Conservation (phyloP, 441 rosid genomes). For the Pelargonium australe region DNA sequence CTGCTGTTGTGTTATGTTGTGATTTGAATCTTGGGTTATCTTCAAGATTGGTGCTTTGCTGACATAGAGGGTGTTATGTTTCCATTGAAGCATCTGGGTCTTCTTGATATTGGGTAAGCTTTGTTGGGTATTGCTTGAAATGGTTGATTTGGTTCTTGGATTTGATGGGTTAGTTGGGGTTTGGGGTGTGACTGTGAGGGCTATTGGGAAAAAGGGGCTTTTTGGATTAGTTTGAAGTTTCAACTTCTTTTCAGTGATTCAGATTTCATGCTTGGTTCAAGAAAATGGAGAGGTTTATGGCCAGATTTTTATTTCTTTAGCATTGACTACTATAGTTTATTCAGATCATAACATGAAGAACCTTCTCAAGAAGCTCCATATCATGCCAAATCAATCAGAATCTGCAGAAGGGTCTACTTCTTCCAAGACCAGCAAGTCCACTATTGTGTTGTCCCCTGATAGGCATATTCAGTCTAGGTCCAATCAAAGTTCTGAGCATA, state of each 20-base stretch:
- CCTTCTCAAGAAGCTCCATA: slow-evolving; percentile 76
- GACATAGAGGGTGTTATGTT: slow-evolving; percentile 24
- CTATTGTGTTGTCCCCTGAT: slow-evolving; percentile 33
- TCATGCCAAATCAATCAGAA: slow-evolving; percentile 59
- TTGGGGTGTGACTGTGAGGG: slow-evolving; percentile 18
- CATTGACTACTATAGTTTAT: slow-evolving; percentile 30
- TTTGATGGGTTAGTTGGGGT: slow-evolving; percentile 28
- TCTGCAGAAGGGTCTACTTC: slow-evolving; percentile 58
- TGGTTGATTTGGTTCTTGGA: slow-evolving; percentile 31
- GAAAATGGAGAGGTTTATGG: slow-evolving; percentile 67
- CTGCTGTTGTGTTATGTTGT: neutral
- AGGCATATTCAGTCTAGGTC: slow-evolving; percentile 32
- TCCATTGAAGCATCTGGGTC: slow-evolving; percentile 39
- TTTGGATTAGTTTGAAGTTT: slow-evolving; percentile 21
- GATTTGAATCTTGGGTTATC: slow-evolving; percentile 12
- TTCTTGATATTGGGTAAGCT: slow-evolving; percentile 28
- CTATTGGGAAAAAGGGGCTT: slow-evolving; percentile 12
- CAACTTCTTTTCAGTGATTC: slow-evolving; percentile 15
- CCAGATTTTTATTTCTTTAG: slow-evolving; percentile 49
- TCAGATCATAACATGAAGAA: slow-evolving; percentile 64
- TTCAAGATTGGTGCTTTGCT: slow-evolving; percentile 19
- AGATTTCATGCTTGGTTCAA: slow-evolving; percentile 55
- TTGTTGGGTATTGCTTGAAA: slow-evolving; percentile 32
- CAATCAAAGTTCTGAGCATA: slow-evolving; percentile 36
- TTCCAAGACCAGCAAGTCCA: slow-evolving; percentile 44